Evolutionary conservation across 805 yeast species (phyloP), one percentile per base, ranked within the genome.

Genomic region (Candida krabiensis): DNA sequence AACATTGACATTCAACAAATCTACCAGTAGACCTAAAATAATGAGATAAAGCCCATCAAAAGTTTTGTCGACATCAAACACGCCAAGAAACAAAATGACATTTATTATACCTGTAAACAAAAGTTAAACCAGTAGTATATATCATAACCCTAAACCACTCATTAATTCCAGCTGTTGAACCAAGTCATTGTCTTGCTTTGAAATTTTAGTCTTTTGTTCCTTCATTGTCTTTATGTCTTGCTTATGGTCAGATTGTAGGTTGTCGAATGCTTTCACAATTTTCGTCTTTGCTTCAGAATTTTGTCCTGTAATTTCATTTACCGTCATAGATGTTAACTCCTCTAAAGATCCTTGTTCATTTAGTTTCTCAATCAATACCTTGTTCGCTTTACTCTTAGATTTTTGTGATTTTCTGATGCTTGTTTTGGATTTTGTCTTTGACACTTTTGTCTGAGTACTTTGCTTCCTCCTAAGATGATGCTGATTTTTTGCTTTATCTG

Each of bases 141-240:
- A 17, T 18, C 26, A 36, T 21, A 69, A 52, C 19, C 54, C 69
- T 58, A 75, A 65, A 4, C 69, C 77, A 14, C 71, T 66, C 15
- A 76, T 61, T 47, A 74, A 43, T 40, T 75, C 79, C 42, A 76
- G 46, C 52, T 76, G 80, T 32, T 56, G 55, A 13, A 65, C 58
- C 23, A 76, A 45, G 35, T 73, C 79, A 27, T 54, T 50, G n/a
- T 70, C 70, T 4, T 67, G 63, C 41, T 56, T 43, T 45, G 63
- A 60, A 21, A 61, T 56, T 31, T 50, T 43, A 19, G 52, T 53
- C 32, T 54, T 50, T 3, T 32, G 37, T 12, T 43, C 34, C 23
- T 40, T 35, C 6, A 44, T 26, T 6, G 48, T 56, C 35, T 61
- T 53, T 27, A 56, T 56, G 43, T 75, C 79, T 31, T 55, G 50